These are phyloP conservation scores for Globisporangium canariense DNA, from an alignment of 352 stramenopile genomes.

Conservation along the genomic window DNA sequence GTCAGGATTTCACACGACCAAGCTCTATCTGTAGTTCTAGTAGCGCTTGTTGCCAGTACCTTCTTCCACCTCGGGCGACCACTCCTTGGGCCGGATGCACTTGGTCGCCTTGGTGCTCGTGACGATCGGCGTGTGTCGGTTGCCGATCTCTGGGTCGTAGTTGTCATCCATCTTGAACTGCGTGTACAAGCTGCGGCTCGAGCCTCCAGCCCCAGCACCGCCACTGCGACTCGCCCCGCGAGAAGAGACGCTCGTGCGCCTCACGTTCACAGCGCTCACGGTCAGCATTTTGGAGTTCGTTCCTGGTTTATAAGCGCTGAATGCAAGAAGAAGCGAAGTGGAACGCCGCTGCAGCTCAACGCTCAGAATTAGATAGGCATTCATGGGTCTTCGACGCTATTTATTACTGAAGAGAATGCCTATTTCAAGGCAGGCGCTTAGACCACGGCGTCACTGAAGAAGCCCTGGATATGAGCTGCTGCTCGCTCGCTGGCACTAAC, in stretches of 20 bases:
- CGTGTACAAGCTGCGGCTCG: slow-evolving; percentile 20
- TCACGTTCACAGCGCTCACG: slow-evolving; percentile 30
- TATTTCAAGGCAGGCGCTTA: not conserved
- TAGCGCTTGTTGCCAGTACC: slow-evolving; percentile 16
- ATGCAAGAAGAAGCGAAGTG: not conserved
- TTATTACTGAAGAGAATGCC: not conserved
- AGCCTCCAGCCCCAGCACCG: not conserved
- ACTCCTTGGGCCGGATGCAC: slow-evolving; percentile 69
- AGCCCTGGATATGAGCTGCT: not conserved
- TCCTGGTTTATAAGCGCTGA: not conserved
- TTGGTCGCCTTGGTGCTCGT: slow-evolving; percentile 51
- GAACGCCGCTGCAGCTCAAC: not conserved
- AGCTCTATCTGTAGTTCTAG: not conserved
- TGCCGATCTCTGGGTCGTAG: slow-evolving; percentile 25
- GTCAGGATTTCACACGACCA: not conserved
- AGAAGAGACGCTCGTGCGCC: slow-evolving; percentile 36
- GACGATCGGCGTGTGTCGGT: slow-evolving; percentile 32
- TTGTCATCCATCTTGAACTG: slow-evolving; percentile 62
- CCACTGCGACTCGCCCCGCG: slow-evolving; percentile 23
- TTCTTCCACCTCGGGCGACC: slow-evolving; percentile 65
- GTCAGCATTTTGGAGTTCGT: slow-evolving; percentile 22
- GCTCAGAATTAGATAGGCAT: not conserved
- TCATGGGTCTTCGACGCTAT: not conserved
- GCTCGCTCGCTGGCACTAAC: not conserved
- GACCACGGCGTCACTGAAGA: not conserved